phyloP scores from a whole-genome alignment of 1,139 yeast genomes.

The Arxiozyma telluris region DNA sequence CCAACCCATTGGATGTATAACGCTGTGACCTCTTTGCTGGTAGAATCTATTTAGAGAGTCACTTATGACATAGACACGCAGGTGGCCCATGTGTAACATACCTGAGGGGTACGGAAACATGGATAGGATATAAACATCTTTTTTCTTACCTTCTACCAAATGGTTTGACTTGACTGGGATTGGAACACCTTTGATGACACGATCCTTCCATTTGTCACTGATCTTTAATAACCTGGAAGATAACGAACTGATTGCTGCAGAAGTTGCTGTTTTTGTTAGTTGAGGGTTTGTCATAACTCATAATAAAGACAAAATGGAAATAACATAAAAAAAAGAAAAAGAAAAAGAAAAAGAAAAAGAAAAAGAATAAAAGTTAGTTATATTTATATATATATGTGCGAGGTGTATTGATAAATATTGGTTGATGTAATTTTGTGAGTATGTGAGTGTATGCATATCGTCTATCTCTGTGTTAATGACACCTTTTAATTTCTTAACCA shows the following conservation, averaged over 20 bases:
- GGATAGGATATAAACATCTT: conserved; percentile 48
- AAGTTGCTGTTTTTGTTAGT: not conserved
- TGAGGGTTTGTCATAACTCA: not conserved
- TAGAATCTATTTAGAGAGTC: conserved; percentile 76
- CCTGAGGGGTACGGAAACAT: conserved; percentile 99
- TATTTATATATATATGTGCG: too few relatives aligned
- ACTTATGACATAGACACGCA: conserved; percentile 83
- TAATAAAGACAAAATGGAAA: too few relatives aligned
- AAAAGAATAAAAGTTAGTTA: too few relatives aligned
- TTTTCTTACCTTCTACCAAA: conserved; percentile 5
- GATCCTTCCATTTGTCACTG: conserved; percentile 25
- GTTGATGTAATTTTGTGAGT: too few relatives aligned
- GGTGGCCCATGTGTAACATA: conserved; percentile 82
- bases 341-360: not conserved
- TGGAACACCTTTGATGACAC: conserved; percentile 17
- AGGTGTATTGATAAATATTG: too few relatives aligned
- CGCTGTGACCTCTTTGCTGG: conserved; percentile 65
- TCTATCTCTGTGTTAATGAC: too few relatives aligned
- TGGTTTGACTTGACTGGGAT: conserved; percentile 4
- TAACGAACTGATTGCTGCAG: not conserved
- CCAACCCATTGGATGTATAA: conserved; percentile 98
- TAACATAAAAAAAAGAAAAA: too few relatives aligned
- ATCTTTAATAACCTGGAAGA: conserved; percentile 12
- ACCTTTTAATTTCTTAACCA: too few relatives aligned
- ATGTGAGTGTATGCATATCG: too few relatives aligned